These are phyloP conservation scores for Phylloporus sp. DNA, from an alignment of 768 basidiomycete species.

Conservation along the genomic window DNA sequence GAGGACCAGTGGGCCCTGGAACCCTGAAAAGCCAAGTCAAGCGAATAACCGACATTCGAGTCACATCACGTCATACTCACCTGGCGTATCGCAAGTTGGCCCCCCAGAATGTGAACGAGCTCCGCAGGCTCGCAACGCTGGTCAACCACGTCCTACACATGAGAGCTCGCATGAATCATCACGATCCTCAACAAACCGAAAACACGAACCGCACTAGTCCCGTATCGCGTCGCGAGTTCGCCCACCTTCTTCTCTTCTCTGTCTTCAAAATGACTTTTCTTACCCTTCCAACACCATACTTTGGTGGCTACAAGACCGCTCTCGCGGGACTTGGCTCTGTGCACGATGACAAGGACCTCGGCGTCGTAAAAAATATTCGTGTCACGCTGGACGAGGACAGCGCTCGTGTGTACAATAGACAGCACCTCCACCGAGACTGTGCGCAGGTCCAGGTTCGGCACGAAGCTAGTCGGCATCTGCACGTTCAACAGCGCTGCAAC, in stretches of 20 bases:
- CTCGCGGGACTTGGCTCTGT: slow-evolving; percentile 63
- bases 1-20: slow-evolving; percentile 68
- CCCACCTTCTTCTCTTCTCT: slow-evolving; percentile 62
- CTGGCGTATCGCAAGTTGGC: slow-evolving; percentile 70
- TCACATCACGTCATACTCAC: slow-evolving; percentile 33
- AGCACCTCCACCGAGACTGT: slow-evolving; percentile 77
- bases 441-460: slow-evolving; percentile 34
- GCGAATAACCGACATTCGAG: neutral
- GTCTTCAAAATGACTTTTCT: slow-evolving; percentile 47
- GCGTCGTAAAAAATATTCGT: slow-evolving; percentile 65
- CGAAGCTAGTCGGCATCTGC: slow-evolving; percentile 7
- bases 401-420: slow-evolving; percentile 49
- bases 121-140: slow-evolving; percentile 65
- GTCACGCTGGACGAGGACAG: slow-evolving; percentile 43
- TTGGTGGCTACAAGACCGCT: slow-evolving; percentile 63
- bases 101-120: slow-evolving; percentile 62
- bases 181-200: neutral
- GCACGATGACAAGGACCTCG: slow-evolving; percentile 65
- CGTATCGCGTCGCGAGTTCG: slow-evolving; percentile 72
- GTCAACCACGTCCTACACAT: slow-evolving; percentile 36
- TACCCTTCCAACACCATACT: slow-evolving; percentile 78
- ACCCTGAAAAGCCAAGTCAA: slow-evolving; percentile 45
- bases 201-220: slow-evolving; percentile 53
- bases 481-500: slow-evolving; percentile 43
- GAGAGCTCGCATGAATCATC: neutral